A percentile compares a stretch with the other conserved stretches of the same genome.
Evolutionary conservation across 2,329 filamentous ascomycete genomes (phyloP).

Genomic region (Penicillium sp.): DNA sequence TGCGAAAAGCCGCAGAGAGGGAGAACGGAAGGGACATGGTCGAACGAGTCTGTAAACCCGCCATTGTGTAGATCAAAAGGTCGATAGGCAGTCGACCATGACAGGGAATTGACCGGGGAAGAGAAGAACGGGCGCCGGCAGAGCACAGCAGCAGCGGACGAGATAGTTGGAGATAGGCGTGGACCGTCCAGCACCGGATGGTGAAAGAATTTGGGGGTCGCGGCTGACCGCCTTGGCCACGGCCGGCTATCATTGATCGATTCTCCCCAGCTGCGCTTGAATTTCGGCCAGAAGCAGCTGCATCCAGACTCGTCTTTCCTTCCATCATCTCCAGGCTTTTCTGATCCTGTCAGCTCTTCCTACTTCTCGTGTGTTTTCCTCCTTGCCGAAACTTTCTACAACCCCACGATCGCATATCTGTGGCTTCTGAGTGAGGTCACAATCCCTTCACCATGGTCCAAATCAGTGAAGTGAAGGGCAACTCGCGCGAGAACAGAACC

Average conservation of each 20-base stretch:
- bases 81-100: too few species aligned
- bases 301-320: too few species aligned
- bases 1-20: conserved; percentile 33
- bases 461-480: conserved; percentile 90
- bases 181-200: too few species aligned
- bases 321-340: too few species aligned
- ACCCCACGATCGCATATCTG: too few species aligned
- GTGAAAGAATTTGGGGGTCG: conserved; percentile 32
- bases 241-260: conserved; percentile 23
- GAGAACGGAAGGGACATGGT: conserved; percentile 28
- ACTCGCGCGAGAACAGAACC: conserved; percentile 88
- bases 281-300: conserved; percentile 29
- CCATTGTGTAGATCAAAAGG: too few species aligned
- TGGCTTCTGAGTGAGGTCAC: conserved; percentile 27
- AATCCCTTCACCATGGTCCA: conserved; percentile 57
- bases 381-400: too few species aligned
- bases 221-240: conserved; percentile 33
- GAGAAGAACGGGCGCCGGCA: conserved; percentile 6
- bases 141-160: too few species aligned
- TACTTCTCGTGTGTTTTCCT: too few species aligned
- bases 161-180: too few species aligned
- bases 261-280: conserved; percentile 26
- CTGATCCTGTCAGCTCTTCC: conserved; percentile 6
- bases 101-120: conserved; percentile 9
- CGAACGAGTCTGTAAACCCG: conserved; percentile 24